These are phyloP conservation scores for Aspergillus sparsus DNA, from an alignment of 495 filamentous ascomycete genomes.

Conservation along the genomic window DNA sequence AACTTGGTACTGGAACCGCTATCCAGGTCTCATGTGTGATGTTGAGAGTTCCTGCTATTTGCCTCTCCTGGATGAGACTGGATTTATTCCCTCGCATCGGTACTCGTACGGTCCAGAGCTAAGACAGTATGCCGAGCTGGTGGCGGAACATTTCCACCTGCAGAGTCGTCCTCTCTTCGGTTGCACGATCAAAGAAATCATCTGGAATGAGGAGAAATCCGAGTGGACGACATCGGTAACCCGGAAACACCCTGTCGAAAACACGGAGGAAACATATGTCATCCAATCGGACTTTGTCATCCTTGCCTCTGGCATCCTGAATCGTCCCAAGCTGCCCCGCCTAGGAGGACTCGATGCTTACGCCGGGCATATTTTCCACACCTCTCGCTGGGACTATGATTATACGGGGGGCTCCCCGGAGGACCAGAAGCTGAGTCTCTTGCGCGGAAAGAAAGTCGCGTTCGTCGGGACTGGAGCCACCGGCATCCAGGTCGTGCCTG, in stretches of 20 bases:
- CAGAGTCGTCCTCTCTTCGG: constrained; percentile 29
- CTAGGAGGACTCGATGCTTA: constrained; percentile 26
- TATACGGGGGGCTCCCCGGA: constrained; percentile 53
- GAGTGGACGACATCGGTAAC: not conserved
- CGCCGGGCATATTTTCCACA: constrained; percentile 39
- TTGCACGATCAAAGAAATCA: not conserved
- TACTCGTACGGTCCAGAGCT: constrained; percentile 31
- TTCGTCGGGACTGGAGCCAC: constrained; percentile 54
- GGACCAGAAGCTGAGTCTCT: constrained; percentile 40
- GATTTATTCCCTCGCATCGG: constrained; percentile 51
- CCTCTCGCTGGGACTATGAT: constrained; percentile 45
- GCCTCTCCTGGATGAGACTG: constrained; percentile 63
- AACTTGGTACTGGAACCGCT: constrained; percentile 53
- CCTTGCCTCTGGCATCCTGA: constrained; percentile 21
- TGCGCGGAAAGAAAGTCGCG: constrained; percentile 44
- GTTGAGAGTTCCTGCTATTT: constrained; percentile 42
- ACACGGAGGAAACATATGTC: not conserved
- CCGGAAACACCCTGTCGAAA: not conserved
- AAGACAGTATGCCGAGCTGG: constrained; percentile 26
- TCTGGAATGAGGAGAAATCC: not conserved
- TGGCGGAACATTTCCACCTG: constrained; percentile 44
- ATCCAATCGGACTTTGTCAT: constrained; percentile 21
- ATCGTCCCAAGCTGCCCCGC: constrained; percentile 31
- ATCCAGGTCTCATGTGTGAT: constrained; percentile 37
- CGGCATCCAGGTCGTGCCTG: constrained; percentile 44